Percentiles rank a stretch among this genome's conserved stretches.
These are phyloP conservation scores for Larix kaempferi DNA, from an alignment of 75 land plant genomes.

Conservation along the genomic window DNA sequence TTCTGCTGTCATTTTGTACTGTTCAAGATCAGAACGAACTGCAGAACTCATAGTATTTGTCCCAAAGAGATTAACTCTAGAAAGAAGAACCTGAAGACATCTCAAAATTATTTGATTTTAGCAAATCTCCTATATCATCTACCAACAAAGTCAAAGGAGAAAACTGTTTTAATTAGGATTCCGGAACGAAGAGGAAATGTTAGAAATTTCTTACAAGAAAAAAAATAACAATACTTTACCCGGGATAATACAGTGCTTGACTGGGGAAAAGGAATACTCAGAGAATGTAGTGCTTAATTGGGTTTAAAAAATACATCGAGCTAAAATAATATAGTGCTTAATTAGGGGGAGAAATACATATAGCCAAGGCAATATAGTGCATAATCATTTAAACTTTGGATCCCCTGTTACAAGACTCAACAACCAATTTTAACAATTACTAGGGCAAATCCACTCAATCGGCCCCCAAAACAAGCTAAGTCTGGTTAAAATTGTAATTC, in stretches of 20 bases:
- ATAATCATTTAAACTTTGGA: too few relatives aligned
- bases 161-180: not conserved
- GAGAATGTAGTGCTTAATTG: too few relatives aligned
- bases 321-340: too few relatives aligned
- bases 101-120: not conserved
- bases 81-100: slow-evolving; percentile 63
- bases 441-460: too few relatives aligned
- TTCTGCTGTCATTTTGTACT: slow-evolving; percentile 75
- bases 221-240: not conserved
- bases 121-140: not conserved
- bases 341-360: too few relatives aligned
- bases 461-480: too few relatives aligned
- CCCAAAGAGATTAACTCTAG: slow-evolving; percentile 52
- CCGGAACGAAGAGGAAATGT: not conserved
- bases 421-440: too few relatives aligned
- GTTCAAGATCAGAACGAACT: slow-evolving; percentile 37
- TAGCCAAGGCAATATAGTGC: too few relatives aligned
- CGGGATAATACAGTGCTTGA: not conserved
- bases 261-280: too few relatives aligned
- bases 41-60: slow-evolving; percentile 24
- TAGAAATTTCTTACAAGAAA: not conserved
- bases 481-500: too few relatives aligned
- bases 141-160: not conserved
- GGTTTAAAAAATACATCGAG: too few relatives aligned
- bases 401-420: too few relatives aligned